Evolutionary conservation across 345 rosid species (phyloP), one percentile per base, ranked within the genome.

Genomic region (Dovyalis caffra): DNA sequence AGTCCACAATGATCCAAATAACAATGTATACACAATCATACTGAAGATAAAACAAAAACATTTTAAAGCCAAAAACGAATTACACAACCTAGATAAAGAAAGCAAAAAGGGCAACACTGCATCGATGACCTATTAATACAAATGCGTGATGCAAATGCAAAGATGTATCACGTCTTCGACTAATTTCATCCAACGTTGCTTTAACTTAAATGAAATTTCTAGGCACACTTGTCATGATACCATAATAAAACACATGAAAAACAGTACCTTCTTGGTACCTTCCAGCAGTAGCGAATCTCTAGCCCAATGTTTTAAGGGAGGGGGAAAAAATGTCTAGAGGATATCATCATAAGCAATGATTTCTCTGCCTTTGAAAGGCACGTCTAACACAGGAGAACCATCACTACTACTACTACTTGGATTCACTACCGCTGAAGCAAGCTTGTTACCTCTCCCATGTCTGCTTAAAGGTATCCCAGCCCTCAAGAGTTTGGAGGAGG

Each of bases 261-360:
- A n/a, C n/a, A n/a, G n/a, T n/a, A n/a, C n/a, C n/a, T n/a, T n/a
- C n/a, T n/a, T n/a, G n/a, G n/a, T n/a, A n/a, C n/a, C n/a, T n/a
- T n/a, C n/a, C n/a, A n/a, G n/a, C n/a, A n/a, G n/a, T n/a, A n/a
- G n/a, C n/a, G n/a, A n/a, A n/a, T n/a, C n/a, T n/a, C 47, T 43
- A 43, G 47, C 15, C 14, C 47, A 43, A 43, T 43, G 47, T 43
- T 43, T n/a, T 12, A 43, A 12, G 10, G 3, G 12, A n/a, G 29
- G 40, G 29, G 45, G 14, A 64, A 32, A 33, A 2, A 10, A 20
- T 23, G 57, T 28, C 57, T 76, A 94, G 26, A 94, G 84, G 34
- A 92, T 85, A 78, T 94, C 98, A 68, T 90, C 97, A 73, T 94
- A 94, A 35, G 93, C 93, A 60, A 94, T 76, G 6, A 88, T 85